A percentile compares a stretch with the other conserved stretches of the same genome.
Conservation (phyloP, 305 asterid species). For the Rubia occidens region DNA sequence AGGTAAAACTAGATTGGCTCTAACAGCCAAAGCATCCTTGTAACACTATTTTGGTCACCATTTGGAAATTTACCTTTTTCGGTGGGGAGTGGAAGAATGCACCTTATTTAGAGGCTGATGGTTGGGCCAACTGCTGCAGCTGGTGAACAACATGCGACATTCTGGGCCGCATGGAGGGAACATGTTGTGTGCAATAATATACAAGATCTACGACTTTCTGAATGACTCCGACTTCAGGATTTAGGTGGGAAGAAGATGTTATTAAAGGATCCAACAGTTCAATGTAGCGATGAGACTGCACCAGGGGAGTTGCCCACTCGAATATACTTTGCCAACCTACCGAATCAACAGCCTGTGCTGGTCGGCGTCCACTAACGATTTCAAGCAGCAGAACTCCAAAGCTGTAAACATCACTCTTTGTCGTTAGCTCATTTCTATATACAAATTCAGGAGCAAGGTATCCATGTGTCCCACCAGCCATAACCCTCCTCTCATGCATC, state of each 20-base stretch:
- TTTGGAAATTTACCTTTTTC: background rate
- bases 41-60: background rate
- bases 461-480: constrained; percentile 99
- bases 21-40: background rate
- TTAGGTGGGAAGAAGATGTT: constrained; percentile 56
- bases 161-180: constrained; percentile 94
- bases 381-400: constrained; percentile 93
- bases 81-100: background rate
- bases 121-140: constrained; percentile 77
- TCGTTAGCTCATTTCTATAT: constrained; percentile 84
- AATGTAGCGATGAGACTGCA: constrained; percentile 69
- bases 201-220: constrained; percentile 96
- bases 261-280: constrained; percentile 85
- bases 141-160: constrained; percentile 98
- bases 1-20: constrained; percentile 3
- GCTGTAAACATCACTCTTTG: constrained; percentile 97
- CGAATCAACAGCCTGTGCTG: constrained; percentile 91
- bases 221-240: constrained; percentile 67
- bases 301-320: constrained; percentile 97
- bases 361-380: constrained; percentile 85
- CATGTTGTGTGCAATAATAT: constrained; percentile 91
- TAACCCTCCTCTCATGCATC: constrained; percentile 88
- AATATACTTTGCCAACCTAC: constrained; percentile 98
- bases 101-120: constrained; percentile 39
- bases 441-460: constrained; percentile 97